Conservation (phyloP, 306 rosid genomes). For the Vigna nakashimae region DNA sequence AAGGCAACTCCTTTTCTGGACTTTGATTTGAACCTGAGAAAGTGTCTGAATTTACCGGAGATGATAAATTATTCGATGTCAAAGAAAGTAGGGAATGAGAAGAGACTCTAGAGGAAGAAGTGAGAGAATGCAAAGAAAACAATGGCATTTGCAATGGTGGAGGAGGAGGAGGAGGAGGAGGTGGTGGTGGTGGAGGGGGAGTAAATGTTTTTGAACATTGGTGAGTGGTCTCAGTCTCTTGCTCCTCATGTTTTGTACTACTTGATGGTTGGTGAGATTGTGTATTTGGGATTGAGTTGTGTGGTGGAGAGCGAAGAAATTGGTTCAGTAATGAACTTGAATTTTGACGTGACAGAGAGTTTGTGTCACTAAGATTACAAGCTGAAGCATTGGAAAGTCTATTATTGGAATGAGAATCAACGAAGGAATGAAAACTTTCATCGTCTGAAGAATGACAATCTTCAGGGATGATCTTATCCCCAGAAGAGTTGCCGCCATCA, state of each 20-base stretch:
- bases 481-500: constrained; percentile 45
- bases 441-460: constrained; percentile 63
- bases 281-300: constrained; percentile 41
- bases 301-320: constrained; percentile 23
- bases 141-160: constrained; percentile 53
- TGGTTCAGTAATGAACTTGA: constrained; percentile 38
- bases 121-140: constrained; percentile 51
- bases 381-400: constrained; percentile 87
- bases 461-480: constrained; percentile 48
- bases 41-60: constrained; percentile 60
- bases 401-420: constrained; percentile 65
- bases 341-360: constrained; percentile 53
- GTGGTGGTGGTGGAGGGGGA: constrained; percentile 39
- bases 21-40: constrained; percentile 53
- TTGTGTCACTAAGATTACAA: constrained; percentile 51
- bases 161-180: constrained; percentile 62
- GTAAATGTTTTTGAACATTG: constrained; percentile 40
- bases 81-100: constrained; percentile 66
- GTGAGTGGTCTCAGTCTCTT: constrained; percentile 36
- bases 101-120: constrained; percentile 53
- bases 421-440: constrained; percentile 90
- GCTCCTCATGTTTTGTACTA: constrained; percentile 44
- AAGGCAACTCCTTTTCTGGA: constrained; percentile 45
- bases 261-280: constrained; percentile 45
- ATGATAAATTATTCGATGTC: constrained; percentile 57